Base-by-base conservation (phyloP, 2,329 filamentous ascomycete species). In the Incumbomyces lentus region DNA sequence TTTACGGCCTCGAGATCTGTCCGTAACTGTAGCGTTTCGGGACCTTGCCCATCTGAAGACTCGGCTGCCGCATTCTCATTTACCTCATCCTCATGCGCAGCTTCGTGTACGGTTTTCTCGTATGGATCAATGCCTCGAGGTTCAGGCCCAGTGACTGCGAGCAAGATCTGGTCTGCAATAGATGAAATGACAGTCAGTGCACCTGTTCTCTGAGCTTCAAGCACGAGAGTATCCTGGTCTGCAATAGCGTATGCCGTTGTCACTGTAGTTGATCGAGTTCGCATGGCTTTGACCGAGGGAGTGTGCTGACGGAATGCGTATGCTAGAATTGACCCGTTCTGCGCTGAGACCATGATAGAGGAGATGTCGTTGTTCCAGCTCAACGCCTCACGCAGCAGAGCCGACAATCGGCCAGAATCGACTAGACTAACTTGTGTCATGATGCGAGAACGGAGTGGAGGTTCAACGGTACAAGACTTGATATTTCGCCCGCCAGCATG, bases 191-290 rank as follows among this genome's bases (percentile, higher is more conserved):
- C 54, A 12, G 55, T 54, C 16, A 55, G 44, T 18, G 53, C 53
- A 13, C 53, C 49, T 31, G 48, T 52, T 34, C 51, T 51, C 39
- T 56, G 55, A 34, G 55, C 54, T 48, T 57, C 55, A 45, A 56
- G 55, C 17, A 58, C 53, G 11, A 58, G 49, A 1, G 44, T 41
- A 26, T 58, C 55, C 38, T 57, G 53, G 1, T 49, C 51, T 3
- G 55, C 54, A 14, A 56, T 50, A 8, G 55, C 50, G 43, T 55
- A 57, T n/a, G 55, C 55, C 35, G 55, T 51, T 11, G 54, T 53
- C 42, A 53, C 52, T 26, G 55, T 58, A 6, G 55, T 57, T 13
- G 54, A 55, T 41, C 53, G 49, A n/a, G 55, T 56, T 19, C 55
- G 54, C 38, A 57, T 54, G 11, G 43, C 48, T 40, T 55, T 55